phyloP scores from a whole-genome alignment of 495 filamentous ascomycete species.

The Cryomyces minteri region DNA sequence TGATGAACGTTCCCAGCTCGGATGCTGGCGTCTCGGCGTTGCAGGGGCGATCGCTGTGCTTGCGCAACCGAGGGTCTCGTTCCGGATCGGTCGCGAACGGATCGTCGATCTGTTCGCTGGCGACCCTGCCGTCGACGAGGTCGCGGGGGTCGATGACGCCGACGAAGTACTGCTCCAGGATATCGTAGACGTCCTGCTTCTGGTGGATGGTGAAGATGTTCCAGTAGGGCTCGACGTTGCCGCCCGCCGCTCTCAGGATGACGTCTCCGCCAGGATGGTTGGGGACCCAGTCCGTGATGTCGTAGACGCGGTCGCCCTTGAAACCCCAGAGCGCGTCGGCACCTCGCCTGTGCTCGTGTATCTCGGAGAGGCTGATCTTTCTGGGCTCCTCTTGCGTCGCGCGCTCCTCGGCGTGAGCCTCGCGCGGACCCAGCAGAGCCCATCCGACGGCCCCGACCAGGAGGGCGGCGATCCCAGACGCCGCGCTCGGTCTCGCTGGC shows the following conservation, averaged over 20 bases:
- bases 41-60: conserved; percentile 30
- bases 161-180: conserved; percentile 34
- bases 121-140: conserved; percentile 28
- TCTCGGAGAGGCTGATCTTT: conserved; percentile 26
- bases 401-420: neutral
- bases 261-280: conserved; percentile 43
- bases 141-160: conserved; percentile 32
- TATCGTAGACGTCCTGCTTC: conserved; percentile 34
- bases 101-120: conserved; percentile 30
- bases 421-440: too few relatives aligned
- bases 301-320: conserved; percentile 33
- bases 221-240: conserved; percentile 41
- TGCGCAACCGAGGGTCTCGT: conserved; percentile 27
- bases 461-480: too few relatives aligned
- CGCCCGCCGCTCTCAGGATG: conserved; percentile 37
- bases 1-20: conserved; percentile 23
- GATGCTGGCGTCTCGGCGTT: conserved; percentile 35
- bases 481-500: too few relatives aligned
- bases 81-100: conserved; percentile 33
- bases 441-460: too few relatives aligned
- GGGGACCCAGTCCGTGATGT: conserved; percentile 38
- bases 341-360: conserved; percentile 27
- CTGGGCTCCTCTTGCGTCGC: neutral
- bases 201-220: conserved; percentile 44
- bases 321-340: conserved; percentile 32